A percentile compares a stretch with the other conserved stretches of the same genome.
These are phyloP conservation scores for Posidonia australis DNA, from an alignment of 106 monocot species.

Conservation along the genomic window DNA sequence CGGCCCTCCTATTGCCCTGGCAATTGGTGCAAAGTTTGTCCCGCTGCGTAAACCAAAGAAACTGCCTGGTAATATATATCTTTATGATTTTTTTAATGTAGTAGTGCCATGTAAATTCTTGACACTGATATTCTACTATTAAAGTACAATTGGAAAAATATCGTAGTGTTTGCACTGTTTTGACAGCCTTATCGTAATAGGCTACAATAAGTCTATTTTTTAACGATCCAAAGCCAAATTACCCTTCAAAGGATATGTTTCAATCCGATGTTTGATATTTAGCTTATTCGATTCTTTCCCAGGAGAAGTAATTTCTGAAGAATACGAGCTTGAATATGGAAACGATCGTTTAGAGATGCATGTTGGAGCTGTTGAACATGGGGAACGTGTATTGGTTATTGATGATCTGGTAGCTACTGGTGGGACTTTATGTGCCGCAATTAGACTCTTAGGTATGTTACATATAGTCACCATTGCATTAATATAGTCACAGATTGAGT, in stretches of 20 bases:
- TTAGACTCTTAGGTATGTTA: conserved; percentile 16
- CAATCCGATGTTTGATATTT: no score
- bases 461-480: not conserved
- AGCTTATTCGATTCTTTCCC: no score
- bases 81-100: not conserved
- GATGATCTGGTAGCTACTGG: conserved; percentile 29
- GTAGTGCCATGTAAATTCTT: no score
- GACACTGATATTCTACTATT: not conserved
- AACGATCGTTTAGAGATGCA: conserved; percentile 19
- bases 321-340: conserved; percentile 19
- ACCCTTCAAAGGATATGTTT: no score
- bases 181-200: no score
- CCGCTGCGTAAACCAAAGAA: conserved; percentile 77
- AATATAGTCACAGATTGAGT: not conserved
- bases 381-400: conserved; percentile 10
- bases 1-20: conserved; percentile 70
- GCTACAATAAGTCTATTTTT: no score
- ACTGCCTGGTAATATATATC: conserved; percentile 40
- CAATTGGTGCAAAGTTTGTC: conserved; percentile 74
- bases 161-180: not conserved
- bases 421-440: conserved; percentile 26
- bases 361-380: conserved; percentile 16
- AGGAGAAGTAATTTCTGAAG: conserved; percentile 24
- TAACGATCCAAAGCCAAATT: no score
- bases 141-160: not conserved